Evolutionary conservation across 257 asterid species (phyloP), one percentile per base, ranked within the genome.

Genomic region (Nicotiana tabacum): DNA sequence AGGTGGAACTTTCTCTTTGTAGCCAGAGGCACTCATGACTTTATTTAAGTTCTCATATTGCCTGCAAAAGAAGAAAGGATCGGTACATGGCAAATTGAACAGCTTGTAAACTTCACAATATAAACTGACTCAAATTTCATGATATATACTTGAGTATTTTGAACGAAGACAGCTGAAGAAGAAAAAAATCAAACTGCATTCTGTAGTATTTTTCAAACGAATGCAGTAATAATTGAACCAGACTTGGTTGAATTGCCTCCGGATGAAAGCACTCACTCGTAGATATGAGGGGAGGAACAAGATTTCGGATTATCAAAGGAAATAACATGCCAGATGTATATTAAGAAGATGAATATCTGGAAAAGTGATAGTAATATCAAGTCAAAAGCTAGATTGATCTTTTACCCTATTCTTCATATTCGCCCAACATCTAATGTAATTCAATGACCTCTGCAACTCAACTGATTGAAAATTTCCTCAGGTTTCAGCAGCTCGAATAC

Each of bases 1-100:
- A 16, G 80, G 84, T 0, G 94, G 97, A 46, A 91, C 98, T 78
- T 96, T 96, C 87, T 93, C 99, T 83, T 89, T 86, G 83, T 93
- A 93, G 13, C 97, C 92, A 3, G 90, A 77, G 17, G 93, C 95
- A 81, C 85, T 90, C 78, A 86, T 88, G 80, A 78, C 90, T 90
- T 92, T 93, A 84, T 55, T 76, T 80, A 94, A 82, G 81, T 57
- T 81, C 81, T 93, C 94, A 9, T 82, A 86, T 90, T 93, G 99
- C 92, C 99, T 96, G 91, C 83, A 84, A 86, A 37, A 81, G 46
- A 82, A 53, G 58, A 48, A 27, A 72, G 16, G 1, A 2, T 13
- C 51, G 24, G 62, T 48, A 11, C 15, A 48, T 48, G 61, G 35
- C 16, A 1, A 27, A 46, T 74, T 48, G 61, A 0, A 51, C 80